phyloP scores from a whole-genome alignment of 2,329 filamentous ascomycete species.

The Triangularia setosa region DNA sequence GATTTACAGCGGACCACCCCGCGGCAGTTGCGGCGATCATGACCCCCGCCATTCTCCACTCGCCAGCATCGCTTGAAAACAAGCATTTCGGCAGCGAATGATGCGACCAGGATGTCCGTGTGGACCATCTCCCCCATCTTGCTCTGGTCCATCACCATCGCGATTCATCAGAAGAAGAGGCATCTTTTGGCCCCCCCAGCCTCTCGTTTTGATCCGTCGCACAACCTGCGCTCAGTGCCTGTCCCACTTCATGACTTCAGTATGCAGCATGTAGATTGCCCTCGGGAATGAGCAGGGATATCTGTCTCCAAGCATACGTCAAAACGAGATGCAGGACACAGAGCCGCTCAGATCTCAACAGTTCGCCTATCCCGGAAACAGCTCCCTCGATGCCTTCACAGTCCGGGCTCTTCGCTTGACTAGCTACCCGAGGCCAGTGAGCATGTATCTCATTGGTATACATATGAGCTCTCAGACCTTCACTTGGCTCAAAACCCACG shows the following conservation, averaged over 20 bases:
- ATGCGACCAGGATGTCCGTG: too few relatives aligned
- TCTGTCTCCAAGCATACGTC: not conserved
- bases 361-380: not conserved
- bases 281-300: not conserved
- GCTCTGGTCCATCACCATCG: too few relatives aligned
- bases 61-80: not conserved
- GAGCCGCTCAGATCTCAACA: too few relatives aligned
- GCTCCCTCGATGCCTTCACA: not conserved
- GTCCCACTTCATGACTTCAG: not conserved
- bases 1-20: not conserved
- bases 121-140: too few relatives aligned
- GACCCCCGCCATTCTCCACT: not conserved
- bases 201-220: not conserved
- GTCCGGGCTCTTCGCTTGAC: too few relatives aligned
- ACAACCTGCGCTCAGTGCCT: not conserved
- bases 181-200: too few relatives aligned
- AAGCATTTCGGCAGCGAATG: not conserved
- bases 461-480: not conserved
- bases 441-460: not conserved
- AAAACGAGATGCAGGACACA: not conserved
- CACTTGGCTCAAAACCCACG: not conserved
- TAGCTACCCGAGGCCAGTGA: not conserved
- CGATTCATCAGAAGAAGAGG: too few relatives aligned
- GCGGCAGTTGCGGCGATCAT: not conserved
- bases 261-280: constrained; percentile 2